These are phyloP conservation scores for Primulina tabacum DNA, from an alignment of 257 asterid genomes.

Conservation along the genomic window DNA sequence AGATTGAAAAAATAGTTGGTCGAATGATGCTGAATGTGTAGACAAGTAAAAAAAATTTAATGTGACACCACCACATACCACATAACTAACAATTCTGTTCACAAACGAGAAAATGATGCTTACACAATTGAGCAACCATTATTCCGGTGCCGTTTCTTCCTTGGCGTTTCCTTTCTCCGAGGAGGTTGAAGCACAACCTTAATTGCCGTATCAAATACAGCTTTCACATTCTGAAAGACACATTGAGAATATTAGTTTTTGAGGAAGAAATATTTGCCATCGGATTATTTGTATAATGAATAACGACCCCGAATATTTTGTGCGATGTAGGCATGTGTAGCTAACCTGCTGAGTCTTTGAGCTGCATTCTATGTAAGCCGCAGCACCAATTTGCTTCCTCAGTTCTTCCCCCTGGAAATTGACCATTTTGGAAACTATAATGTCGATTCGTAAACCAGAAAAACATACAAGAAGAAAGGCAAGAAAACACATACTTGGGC, in stretches of 20 bases:
- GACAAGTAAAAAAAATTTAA: not conserved
- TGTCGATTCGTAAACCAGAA: constrained; percentile 2
- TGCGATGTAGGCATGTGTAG: not conserved
- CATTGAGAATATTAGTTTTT: constrained; percentile 7
- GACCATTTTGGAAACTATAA: not conserved
- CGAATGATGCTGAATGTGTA: not conserved
- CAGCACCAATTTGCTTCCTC: constrained; percentile 94
- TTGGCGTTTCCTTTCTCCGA: constrained; percentile 66
- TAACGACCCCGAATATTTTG: not conserved
- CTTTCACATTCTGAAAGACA: constrained; percentile 73
- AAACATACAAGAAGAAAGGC: not conserved
- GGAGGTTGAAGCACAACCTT: constrained; percentile 95
- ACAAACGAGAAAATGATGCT: constrained; percentile 30
- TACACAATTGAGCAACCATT: constrained; percentile 80
- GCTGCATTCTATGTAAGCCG: constrained; percentile 96
- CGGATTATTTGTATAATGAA: not conserved
- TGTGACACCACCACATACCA: not conserved
- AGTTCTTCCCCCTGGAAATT: constrained; percentile 83
- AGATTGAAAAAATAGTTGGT: not conserved
- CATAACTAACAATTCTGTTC: not conserved
- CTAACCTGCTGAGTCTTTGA: constrained; percentile 94
- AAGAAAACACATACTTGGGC: constrained; percentile 55
- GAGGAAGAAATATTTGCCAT: not conserved
- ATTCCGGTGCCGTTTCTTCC: constrained; percentile 54
- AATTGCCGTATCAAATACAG: constrained; percentile 88